A percentile compares a stretch with the other conserved stretches of the same genome.
phyloP scores from a whole-genome alignment of 169 alveolate species.

The Ichthyophthirius multifiliis region DNA sequence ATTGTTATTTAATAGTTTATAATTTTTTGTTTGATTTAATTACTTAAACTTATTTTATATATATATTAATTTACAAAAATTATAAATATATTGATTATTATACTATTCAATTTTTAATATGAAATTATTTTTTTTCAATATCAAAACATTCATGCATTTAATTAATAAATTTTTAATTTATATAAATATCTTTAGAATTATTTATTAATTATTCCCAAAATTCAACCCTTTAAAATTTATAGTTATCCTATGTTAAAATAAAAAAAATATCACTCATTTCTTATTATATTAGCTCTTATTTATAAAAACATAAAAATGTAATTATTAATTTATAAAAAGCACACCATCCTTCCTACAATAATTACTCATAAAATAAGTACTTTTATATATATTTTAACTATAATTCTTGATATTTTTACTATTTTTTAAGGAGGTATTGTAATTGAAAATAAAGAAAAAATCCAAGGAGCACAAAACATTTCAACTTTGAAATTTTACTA shows the following conservation, averaged over 20 bases:
- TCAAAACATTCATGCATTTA: neutral
- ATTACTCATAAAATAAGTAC: neutral
- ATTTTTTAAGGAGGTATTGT: neutral
- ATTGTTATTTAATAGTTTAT: no score
- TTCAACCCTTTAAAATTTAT: neutral
- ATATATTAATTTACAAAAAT: no score
- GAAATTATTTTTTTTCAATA: neutral
- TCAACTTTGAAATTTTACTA: neutral
- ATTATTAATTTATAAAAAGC: neutral
- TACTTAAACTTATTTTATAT: no score
- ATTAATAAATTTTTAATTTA: neutral
- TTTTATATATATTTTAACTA: neutral
- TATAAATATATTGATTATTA: no score
- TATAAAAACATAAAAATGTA: neutral
- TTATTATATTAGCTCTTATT: neutral
- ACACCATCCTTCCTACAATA: constrained; percentile 5
- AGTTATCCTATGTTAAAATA: neutral
- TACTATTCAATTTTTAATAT: no score
- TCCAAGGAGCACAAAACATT: constrained; percentile 11
- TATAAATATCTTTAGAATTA: neutral
- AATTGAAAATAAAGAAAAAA: constrained; percentile 2
- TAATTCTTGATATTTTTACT: neutral
- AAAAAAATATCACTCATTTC: neutral
- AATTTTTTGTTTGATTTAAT: no score
- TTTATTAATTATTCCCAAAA: neutral